Percentiles rank a stretch among this genome's conserved stretches.
phyloP scores from a whole-genome alignment of 768 basidiomycete genomes.

The Suillus discolor region DNA sequence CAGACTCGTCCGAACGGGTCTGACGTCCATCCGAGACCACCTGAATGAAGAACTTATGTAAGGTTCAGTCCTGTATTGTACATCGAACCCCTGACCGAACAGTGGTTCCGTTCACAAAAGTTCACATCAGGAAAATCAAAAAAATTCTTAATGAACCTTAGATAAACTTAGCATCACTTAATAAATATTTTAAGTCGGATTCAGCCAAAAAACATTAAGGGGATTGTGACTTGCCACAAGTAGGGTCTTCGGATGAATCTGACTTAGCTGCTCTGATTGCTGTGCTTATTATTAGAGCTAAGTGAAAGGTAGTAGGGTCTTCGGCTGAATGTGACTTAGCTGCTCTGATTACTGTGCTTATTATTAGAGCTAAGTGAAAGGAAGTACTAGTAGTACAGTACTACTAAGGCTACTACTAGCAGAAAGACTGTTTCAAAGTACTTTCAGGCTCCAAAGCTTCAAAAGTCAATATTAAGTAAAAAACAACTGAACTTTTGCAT shows the following conservation, averaged over 20 bases:
- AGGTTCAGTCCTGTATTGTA: not conserved
- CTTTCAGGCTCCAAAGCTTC: not conserved
- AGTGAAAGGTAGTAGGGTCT: too few relatives aligned
- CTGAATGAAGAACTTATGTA: not conserved
- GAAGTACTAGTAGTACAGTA: too few relatives aligned
- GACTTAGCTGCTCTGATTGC: not conserved
- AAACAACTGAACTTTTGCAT: not conserved
- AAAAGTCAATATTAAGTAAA: not conserved
- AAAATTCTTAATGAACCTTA: not conserved
- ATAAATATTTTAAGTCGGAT: not conserved
- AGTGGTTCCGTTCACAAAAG: not conserved
- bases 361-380: too few relatives aligned
- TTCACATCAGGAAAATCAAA: not conserved
- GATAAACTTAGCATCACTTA: not conserved
- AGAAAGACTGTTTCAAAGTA: not conserved
- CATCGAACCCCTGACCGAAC: not conserved
- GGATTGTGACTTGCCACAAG: not conserved
- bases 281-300: not conserved
- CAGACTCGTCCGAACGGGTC: not conserved
- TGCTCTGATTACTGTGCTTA: too few relatives aligned
- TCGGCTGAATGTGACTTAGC: too few relatives aligned
- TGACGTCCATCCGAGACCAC: not conserved
- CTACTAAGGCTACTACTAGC: too few relatives aligned
- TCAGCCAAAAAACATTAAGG: not conserved
- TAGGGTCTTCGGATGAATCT: not conserved